Evolutionary conservation across 192 early-diverging fungal genomes (phyloP).

Genomic region (Fimicolochytrium jonesii): DNA sequence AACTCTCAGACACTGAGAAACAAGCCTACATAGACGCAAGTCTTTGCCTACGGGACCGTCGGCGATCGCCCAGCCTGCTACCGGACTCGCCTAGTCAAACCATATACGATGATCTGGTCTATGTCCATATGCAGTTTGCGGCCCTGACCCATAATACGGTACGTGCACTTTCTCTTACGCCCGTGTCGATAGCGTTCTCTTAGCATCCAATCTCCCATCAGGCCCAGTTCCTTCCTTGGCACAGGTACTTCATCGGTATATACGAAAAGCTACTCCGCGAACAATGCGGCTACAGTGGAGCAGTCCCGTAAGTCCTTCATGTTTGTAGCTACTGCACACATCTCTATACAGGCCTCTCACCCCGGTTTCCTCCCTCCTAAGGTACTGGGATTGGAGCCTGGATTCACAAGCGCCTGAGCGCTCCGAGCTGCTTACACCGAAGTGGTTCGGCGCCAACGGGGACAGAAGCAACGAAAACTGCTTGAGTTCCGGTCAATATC

Average conservation of each 20-base stretch:
- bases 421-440: neutral
- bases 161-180: too few species aligned
- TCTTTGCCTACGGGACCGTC: slow-evolving; percentile 13
- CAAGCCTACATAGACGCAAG: slow-evolving; percentile 14
- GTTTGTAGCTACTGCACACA: too few species aligned
- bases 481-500: slow-evolving; percentile 1
- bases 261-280: slow-evolving; percentile 18
- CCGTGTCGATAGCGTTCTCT: too few species aligned
- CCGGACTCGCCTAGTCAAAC: neutral
- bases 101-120: slow-evolving; percentile 27
- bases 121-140: slow-evolving; percentile 2
- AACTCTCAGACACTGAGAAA: slow-evolving; percentile 14
- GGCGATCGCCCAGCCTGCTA: slow-evolving; percentile 1
- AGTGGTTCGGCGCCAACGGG: slow-evolving; percentile 18
- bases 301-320: too few species aligned
- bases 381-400: too few species aligned
- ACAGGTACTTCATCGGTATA: slow-evolving; percentile 22
- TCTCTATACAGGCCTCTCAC: too few species aligned
- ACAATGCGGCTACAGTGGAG: slow-evolving; percentile 3
- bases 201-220: too few species aligned
- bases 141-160: neutral
- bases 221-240: slow-evolving; percentile 43
- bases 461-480: too few species aligned
- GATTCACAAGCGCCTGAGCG: slow-evolving; percentile 43
- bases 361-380: too few species aligned